Percentiles rank a stretch among this genome's conserved stretches.
Evolutionary conservation across 2,329 filamentous ascomycete genomes (phyloP).

Genomic region (Colletotrichum aenigma): DNA sequence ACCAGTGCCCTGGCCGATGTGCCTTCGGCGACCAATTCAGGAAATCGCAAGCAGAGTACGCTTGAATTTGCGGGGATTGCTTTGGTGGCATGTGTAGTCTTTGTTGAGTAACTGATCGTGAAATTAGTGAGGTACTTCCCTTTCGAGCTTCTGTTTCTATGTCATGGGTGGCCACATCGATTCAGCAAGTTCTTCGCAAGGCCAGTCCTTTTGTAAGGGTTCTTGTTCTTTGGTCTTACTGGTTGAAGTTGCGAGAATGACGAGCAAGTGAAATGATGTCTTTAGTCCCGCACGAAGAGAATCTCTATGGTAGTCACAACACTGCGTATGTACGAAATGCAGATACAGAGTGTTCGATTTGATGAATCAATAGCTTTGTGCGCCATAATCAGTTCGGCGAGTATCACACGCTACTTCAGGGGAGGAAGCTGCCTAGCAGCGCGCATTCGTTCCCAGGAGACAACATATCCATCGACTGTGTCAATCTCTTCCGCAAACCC

Average conservation of each 20-base stretch:
- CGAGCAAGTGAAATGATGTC: not conserved
- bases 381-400: rapidly evolving
- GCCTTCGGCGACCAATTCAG: not conserved
- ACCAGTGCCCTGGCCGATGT: not conserved
- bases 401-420: not conserved
- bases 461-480: slow-evolving; percentile 14
- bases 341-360: not conserved
- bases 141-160: not conserved
- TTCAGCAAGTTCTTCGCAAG: not conserved
- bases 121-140: not conserved
- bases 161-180: not conserved
- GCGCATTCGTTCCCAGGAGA: slow-evolving; percentile 18
- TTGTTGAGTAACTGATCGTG: not conserved
- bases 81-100: not conserved
- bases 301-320: not conserved
- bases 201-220: no score
- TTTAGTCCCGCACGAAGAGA: rapidly evolving
- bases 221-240: no score
- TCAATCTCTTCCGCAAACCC: slow-evolving; percentile 20
- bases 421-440: slow-evolving; percentile 18
- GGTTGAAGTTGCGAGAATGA: not conserved
- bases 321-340: not conserved
- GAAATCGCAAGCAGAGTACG: not conserved
- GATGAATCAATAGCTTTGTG: not conserved
- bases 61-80: not conserved